phyloP scores from a whole-genome alignment of 202 grass and related monocot species.

The Zoysia matrella region DNA sequence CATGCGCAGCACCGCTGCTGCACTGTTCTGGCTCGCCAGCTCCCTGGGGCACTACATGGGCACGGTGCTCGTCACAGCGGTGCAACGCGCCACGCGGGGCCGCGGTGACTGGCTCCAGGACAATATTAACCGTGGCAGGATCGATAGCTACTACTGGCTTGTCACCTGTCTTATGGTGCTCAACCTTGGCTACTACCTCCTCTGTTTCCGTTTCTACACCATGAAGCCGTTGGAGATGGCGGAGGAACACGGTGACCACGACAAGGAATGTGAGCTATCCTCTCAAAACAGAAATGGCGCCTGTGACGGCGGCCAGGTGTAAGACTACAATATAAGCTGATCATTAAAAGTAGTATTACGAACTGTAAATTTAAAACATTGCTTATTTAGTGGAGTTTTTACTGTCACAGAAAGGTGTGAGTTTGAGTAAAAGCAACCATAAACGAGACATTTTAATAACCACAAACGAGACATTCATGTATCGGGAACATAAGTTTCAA shows the following conservation, averaged over 20 bases:
- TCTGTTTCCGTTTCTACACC: slow-evolving; percentile 54
- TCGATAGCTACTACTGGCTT: slow-evolving; percentile 67
- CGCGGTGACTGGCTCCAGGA: slow-evolving; percentile 65
- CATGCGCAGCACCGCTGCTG: slow-evolving; percentile 65
- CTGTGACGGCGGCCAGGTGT: not conserved
- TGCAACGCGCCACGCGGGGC: slow-evolving; percentile 48
- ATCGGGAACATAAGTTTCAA: no score
- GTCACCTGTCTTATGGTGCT: slow-evolving; percentile 52
- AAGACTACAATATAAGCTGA: not conserved
- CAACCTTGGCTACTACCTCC: slow-evolving; percentile 51
- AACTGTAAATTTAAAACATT: no score
- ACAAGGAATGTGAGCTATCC: not conserved
- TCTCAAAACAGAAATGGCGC: not conserved
- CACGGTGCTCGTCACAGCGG: slow-evolving; percentile 50
- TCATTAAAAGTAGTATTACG: no score
- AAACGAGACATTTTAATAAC: no score
- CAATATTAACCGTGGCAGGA: slow-evolving; percentile 59
- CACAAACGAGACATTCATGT: no score
- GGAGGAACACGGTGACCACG: not conserved
- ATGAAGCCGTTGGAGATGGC: slow-evolving; percentile 52
- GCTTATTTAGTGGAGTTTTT: no score
- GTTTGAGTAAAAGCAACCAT: no score
- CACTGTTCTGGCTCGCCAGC: slow-evolving; percentile 59
- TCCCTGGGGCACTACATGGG: slow-evolving; percentile 59
- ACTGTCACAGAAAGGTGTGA: no score